phyloP scores from a whole-genome alignment of 2,329 filamentous ascomycete genomes.

The Exophiala oligosperma region DNA sequence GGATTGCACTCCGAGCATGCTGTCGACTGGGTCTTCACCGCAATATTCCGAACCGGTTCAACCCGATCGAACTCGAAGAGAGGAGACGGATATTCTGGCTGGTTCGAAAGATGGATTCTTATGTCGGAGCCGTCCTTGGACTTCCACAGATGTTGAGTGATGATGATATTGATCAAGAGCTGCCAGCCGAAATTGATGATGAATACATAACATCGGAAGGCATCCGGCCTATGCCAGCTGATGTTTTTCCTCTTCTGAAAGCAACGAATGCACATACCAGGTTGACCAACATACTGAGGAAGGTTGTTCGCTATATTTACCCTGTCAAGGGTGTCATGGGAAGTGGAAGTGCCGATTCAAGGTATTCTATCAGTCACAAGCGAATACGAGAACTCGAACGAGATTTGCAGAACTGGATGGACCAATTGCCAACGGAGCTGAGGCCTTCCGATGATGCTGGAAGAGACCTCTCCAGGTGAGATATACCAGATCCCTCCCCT shows the following conservation, averaged over 20 bases:
- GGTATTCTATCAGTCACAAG: constrained; percentile 64
- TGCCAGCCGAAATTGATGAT: constrained; percentile 47
- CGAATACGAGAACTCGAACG: constrained; percentile 65
- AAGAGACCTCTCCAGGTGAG: constrained; percentile 73
- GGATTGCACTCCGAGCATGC: constrained; percentile 74
- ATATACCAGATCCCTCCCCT: constrained; percentile 38
- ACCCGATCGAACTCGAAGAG: constrained; percentile 71
- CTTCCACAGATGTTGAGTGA: constrained; percentile 51
- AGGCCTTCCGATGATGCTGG: constrained; percentile 76
- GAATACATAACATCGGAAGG: constrained; percentile 48
- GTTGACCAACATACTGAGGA: constrained; percentile 58
- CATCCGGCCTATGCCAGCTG: constrained; percentile 56
- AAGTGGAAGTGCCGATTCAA: constrained; percentile 46
- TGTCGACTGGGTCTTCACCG: constrained; percentile 77
- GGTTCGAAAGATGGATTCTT: constrained; percentile 52
- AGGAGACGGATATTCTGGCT: constrained; percentile 64
- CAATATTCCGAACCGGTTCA: constrained; percentile 65
- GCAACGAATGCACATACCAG: constrained; percentile 62
- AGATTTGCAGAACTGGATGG: constrained; percentile 64
- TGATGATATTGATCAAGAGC: constrained; percentile 53
- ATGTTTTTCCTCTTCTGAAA: constrained; percentile 57
- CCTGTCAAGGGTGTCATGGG: constrained; percentile 52
- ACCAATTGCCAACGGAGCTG: constrained; percentile 70
- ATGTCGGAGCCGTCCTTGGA: constrained; percentile 51
- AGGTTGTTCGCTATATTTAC: constrained; percentile 65